phyloP scores from a whole-genome alignment of 129 eudicot genomes.

The Pulicaria dysenterica region DNA sequence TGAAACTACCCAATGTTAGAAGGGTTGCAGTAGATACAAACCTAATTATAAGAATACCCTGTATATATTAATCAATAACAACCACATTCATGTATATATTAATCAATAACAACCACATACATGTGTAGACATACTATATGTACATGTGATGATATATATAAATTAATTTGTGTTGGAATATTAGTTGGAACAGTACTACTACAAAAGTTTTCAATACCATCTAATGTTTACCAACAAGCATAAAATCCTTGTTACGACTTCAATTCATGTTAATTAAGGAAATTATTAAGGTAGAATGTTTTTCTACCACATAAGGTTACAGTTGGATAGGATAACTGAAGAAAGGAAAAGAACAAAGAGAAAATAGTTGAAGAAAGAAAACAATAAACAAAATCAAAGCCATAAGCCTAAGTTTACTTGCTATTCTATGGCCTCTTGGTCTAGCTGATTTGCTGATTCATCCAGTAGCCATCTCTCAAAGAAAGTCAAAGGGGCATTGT shows the following conservation, averaged over 20 bases:
- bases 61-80: too few species aligned
- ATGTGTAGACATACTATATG: too few species aligned
- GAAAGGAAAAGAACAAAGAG: not conserved
- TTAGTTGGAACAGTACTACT: too few species aligned
- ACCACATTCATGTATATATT: too few species aligned
- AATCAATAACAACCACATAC: too few species aligned
- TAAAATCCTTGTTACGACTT: not conserved
- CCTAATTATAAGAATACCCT: too few species aligned
- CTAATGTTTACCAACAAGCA: not conserved
- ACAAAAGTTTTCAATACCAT: not conserved
- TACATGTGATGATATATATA: too few species aligned
- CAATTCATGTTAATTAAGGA: constrained; percentile 15
- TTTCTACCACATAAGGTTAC: constrained; percentile 33
- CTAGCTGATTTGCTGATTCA: constrained; percentile 56
- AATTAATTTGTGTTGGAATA: too few species aligned
- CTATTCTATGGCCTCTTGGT: constrained; percentile 29
- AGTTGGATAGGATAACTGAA: constrained; percentile 27
- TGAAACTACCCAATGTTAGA: too few species aligned
- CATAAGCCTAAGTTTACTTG: constrained; percentile 33
- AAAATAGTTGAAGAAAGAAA: not conserved
- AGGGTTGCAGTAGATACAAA: too few species aligned
- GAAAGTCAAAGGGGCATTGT: constrained; percentile 59
- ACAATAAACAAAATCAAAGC: not conserved
- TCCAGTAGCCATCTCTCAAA: constrained; percentile 87
- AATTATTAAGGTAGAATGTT: constrained; percentile 37